A percentile compares a stretch with the other conserved stretches of the same genome.
These are phyloP conservation scores for Kwoniella bestiolae DNA, from an alignment of 768 basidiomycete species.

Conservation along the genomic window DNA sequence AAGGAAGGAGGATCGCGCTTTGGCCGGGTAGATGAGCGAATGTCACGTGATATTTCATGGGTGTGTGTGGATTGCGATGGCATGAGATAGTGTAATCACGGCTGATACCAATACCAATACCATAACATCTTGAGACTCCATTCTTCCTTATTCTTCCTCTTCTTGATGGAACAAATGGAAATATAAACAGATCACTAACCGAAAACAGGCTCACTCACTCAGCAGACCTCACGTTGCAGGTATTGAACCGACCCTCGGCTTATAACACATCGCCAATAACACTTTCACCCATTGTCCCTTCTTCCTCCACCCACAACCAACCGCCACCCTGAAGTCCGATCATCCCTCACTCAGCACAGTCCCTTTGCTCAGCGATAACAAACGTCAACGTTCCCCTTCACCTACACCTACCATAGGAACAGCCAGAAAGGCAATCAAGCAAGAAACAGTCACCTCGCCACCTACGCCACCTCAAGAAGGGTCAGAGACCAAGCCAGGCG, in stretches of 20 bases:
- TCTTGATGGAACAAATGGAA: no score
- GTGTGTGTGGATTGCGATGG: no score
- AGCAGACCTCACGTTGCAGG: no score
- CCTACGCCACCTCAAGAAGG: conserved; percentile 27
- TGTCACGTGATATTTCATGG: no score
- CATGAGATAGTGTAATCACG: no score
- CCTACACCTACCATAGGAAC: not conserved
- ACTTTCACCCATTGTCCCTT: not conserved
- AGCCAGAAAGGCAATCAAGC: conserved; percentile 1
- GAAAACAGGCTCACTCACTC: no score
- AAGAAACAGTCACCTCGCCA: conserved; percentile 11
- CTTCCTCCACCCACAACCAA: not conserved
- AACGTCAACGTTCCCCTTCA: conserved; percentile 7
- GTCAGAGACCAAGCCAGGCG: conserved; percentile 20
- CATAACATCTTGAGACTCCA: not conserved
- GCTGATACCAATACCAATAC: no score
- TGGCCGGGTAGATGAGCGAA: no score
- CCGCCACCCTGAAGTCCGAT: conserved; percentile 29
- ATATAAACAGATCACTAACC: no score
- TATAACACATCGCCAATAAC: no score
- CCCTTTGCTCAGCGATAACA: not conserved
- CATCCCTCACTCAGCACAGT: not conserved
- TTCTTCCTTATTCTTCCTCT: not conserved
- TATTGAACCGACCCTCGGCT: no score
- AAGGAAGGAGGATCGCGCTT: no score